Base-by-base conservation (phyloP, 2,329 filamentous ascomycete genomes). In the Colletotrichum sp. region DNA sequence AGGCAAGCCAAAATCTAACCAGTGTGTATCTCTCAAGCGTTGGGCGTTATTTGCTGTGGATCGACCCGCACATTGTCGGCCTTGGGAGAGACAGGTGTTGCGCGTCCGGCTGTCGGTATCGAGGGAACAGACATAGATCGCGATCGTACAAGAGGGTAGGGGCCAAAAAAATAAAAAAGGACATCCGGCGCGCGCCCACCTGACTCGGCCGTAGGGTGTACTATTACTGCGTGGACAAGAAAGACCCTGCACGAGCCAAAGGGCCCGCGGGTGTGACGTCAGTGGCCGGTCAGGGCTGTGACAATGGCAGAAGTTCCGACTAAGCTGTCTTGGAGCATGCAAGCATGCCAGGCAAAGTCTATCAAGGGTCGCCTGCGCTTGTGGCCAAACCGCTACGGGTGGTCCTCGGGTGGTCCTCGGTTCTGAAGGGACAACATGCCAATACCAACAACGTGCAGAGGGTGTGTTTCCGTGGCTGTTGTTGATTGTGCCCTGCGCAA, bases 211-310 rank as follows among this genome's bases (percentile, higher is more conserved):
- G 34, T 73, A 65, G 65, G 16, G 39, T 44, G 44, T 49, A 49
- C 44, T 12, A 49, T 21, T n/a, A 49, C 44, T 21, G 68, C 28
- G 68, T 71, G 30, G 21, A 63, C 9, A 72, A 15, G 34, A 57
- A 28, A 73, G 70, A 69, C 74, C 70, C 74, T 76, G 74, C 70
- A 64, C 74, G 36, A 74, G 49, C 74, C 44, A 21, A 52, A 60
- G 65, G 63, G 71, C 39, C 74, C 65, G 34, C 70, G 65, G 16
- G 6, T 10, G 65, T 76, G 74, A 76, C 74, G 74, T 76, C 74
- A 74, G 64, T 69, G 34, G 24, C 44, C 44, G 44, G 57, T 57
- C 63, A 55, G 52, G 63, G 52, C 63, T 64, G 32, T n/a, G 39
- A 72, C 63, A 39, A 49, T 66, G 39, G n/a, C 59, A 62, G 59